Conservation (phyloP, 2,329 filamentous ascomycete species). For the Penicillium hesseltinei region DNA sequence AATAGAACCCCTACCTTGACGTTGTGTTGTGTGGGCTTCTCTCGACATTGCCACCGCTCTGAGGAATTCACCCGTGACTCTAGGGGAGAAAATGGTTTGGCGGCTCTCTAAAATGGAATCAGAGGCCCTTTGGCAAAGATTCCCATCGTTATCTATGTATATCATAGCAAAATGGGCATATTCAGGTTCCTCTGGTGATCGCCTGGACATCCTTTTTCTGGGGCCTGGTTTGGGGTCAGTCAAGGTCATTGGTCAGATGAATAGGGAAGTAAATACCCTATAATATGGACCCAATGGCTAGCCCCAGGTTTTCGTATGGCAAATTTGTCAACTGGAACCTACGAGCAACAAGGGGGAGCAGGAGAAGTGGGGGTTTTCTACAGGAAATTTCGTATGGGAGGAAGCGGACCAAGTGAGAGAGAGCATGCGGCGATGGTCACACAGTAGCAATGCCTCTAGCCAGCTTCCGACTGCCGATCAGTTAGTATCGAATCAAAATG, state of each 20-base stretch:
- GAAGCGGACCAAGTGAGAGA: background rate
- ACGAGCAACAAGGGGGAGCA: background rate
- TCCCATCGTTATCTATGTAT: conserved; percentile 32
- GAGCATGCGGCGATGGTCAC: background rate
- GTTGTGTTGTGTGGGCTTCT: conserved; percentile 17
- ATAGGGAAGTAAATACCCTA: background rate
- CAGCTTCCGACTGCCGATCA: background rate
- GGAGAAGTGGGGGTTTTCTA: background rate
- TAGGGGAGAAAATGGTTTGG: conserved; percentile 29
- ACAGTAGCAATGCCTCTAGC: background rate
- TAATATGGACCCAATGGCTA: background rate
- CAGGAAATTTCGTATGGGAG: background rate
- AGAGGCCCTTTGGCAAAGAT: conserved; percentile 32
- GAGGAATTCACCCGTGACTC: conserved; percentile 31
- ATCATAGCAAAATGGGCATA: conserved; percentile 35
- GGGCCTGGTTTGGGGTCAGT: conserved; percentile 15
- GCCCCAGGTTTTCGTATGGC: background rate
- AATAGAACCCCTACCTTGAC: conserved; percentile 18
- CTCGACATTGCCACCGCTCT: conserved; percentile 30
- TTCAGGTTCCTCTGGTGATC: conserved; percentile 20
- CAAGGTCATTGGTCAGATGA: background rate
- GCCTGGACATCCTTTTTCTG: conserved; percentile 21
- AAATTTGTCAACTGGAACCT: background rate
- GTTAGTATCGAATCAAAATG: background rate
- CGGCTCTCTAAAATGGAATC: conserved; percentile 30